Base-by-base conservation (phyloP, 495 filamentous ascomycete species). In the Neurospora discreta region DNA sequence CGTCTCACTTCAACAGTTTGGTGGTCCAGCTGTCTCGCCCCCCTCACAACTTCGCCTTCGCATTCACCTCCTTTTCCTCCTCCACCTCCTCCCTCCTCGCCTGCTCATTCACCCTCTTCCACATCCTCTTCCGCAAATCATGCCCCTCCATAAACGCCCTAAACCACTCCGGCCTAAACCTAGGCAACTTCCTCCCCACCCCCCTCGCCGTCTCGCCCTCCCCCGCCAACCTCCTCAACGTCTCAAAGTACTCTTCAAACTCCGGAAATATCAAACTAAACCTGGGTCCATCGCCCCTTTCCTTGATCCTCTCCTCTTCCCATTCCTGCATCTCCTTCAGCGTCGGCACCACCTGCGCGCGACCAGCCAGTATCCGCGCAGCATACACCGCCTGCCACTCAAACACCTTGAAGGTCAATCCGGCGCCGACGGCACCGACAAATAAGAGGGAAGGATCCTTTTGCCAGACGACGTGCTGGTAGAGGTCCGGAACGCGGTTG, bases 181-280 rank as follows among this genome's bases (percentile, higher is more conserved):
- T 71, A 1, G 87, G 87, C 36, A 89, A 71, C 52, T 77, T 76
- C 30, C 83, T 79, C 3, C 85, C 87, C 2, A 76, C 73, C 1
- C 73, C 77, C 52, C 3, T 30, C 5, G 52, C 52, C 38, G 73
- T 42, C 23, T 75, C 69, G 0, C 84, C 83, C 71, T 86, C 81
- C 0, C 87, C 86, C 0, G 86, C 86, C 42, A 87, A 65, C 5
- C 15, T 46, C 4, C 86, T 78, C 65, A 88, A 71, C 1, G 75
- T 73, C 74, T 89, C 86, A 70, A 89, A 89, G 73, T 89, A 88
- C 3, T 81, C 79, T 74, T 85, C 81, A 72, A 88, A 88, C 43
- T 88, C 85, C 0, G 86, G 86, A 42, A 84, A 81, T 23, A 89
- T 73, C 23, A 83, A 76, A 2, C 82, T 80, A 65, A 89, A 89